Evolutionary conservation across 129 eudicot species (phyloP), one percentile per base, ranked within the genome.

Genomic region (Helianthus annuus): DNA sequence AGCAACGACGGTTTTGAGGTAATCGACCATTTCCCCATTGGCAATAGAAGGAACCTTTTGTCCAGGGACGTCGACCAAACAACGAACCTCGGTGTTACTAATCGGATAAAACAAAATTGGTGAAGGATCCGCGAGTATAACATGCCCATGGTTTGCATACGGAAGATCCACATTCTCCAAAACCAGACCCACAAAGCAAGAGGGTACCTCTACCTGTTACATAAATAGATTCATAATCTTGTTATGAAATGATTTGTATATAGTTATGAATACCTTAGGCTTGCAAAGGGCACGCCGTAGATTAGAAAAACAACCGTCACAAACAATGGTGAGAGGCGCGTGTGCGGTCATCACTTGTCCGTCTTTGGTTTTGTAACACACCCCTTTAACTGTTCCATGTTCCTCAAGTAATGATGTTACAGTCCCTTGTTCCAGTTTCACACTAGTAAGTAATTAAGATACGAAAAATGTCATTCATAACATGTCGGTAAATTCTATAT

Each of bases 61-160:
- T 29, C 89, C 89, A 68, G 89, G 89, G 38, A 85, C 83, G 65
- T 84, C 88, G 4, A 84, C 88, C 74, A 84, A 77, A 70, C 85
- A 84, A 36, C 88, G 88, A 66, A 81, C 68, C 83, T 85, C 89
- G 0, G 86, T 85, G 72, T 76, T 71, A 61, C 89, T 85, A 14
- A 85, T 85, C 52, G 80, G 83, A 63, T 85, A 85, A 67, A 85
- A 85, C 81, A 85, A 81, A 48, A 85, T 85, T 2, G 89, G 89
- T 11, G 89, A 85, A 63, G 89, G 89, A 39, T 85, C 75, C 0
- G 83, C 86, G 1, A 85, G 80, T 61, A 85, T 79, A 52, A 85
- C 89, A 32, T 85, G 89, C 10, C 89, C 89, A 65, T 85, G 86
- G 60, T 85, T 79, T 75, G 81, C 76, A n/a, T 75, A 48, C 8